These are phyloP conservation scores for Botrytis cinerea DNA, from an alignment of 2,329 filamentous ascomycete genomes.

Conservation along the genomic window DNA sequence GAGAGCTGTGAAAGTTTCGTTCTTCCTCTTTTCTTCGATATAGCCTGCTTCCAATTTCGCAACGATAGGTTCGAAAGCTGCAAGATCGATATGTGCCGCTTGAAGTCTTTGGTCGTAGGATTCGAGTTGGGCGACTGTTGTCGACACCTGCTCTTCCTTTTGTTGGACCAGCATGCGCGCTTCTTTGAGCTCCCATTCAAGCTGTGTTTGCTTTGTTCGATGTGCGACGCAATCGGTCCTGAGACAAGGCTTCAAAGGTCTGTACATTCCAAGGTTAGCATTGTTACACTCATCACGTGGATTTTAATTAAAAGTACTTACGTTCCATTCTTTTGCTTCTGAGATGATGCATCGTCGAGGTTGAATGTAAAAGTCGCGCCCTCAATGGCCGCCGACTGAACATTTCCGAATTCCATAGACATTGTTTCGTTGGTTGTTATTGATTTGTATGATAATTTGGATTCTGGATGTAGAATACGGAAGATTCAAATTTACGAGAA, in stretches of 20 bases:
- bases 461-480: not conserved
- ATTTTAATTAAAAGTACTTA: not conserved
- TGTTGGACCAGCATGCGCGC: not conserved
- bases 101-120: conserved; percentile 20
- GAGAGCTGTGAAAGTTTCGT: not conserved
- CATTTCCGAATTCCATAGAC: conserved; percentile 9
- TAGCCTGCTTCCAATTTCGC: not conserved
- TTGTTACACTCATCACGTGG: conserved; percentile 17
- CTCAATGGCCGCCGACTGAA: not conserved
- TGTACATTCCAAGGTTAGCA: conserved; percentile 16
- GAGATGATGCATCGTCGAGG: not conserved
- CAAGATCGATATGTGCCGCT: conserved; percentile 8
- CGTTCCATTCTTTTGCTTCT: conserved; percentile 5
- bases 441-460: not conserved
- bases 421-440: not conserved
- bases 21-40: conserved; percentile 4
- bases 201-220: conserved; percentile 15
- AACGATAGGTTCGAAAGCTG: not conserved
- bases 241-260: conserved; percentile 15
- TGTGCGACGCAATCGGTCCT: conserved; percentile 18
- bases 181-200: conserved; percentile 9
- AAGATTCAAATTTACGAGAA: not conserved
- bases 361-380: not conserved
- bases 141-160: not conserved
- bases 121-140: not conserved